Conservation (phyloP, 164 flowering plant species). For the Paratinospora sagittata region DNA sequence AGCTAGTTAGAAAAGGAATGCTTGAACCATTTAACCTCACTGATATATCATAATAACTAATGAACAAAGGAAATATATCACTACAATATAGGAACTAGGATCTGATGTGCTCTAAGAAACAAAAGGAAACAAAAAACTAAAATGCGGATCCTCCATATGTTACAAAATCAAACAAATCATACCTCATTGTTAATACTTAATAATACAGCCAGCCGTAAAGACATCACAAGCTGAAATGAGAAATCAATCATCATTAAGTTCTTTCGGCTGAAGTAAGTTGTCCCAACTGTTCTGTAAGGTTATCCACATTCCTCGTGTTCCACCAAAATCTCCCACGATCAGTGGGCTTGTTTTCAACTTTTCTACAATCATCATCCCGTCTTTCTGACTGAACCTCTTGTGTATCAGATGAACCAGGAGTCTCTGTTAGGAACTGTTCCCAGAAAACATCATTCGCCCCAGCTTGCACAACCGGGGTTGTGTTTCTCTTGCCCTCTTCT, state of each 20-base stretch:
- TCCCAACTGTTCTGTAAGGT: conserved; percentile 46
- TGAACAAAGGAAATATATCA: neutral
- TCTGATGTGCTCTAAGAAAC: neutral
- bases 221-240: conserved; percentile 10
- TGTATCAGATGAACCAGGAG: conserved; percentile 38
- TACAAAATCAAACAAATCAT: conserved; percentile 21
- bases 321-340: conserved; percentile 36
- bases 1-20: neutral
- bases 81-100: neutral
- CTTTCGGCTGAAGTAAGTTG: conserved; percentile 43
- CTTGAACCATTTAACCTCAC: neutral
- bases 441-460: conserved; percentile 70
- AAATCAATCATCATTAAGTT: conserved; percentile 26
- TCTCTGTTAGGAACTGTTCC: conserved; percentile 74
- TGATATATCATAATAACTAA: neutral
- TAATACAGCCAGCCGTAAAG: conserved; percentile 14
- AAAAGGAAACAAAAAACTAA: conserved; percentile 3
- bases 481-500: conserved; percentile 13
- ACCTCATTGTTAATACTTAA: conserved; percentile 17
- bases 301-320: conserved; percentile 41
- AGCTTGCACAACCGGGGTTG: conserved; percentile 17
- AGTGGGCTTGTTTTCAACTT: conserved; percentile 23
- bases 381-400: conserved; percentile 51
- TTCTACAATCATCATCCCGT: conserved; percentile 22
- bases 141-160: conserved; percentile 10